These are phyloP conservation scores for Colletotrichum liaoningense DNA, from an alignment of 2,329 filamentous ascomycete species.

Conservation along the genomic window DNA sequence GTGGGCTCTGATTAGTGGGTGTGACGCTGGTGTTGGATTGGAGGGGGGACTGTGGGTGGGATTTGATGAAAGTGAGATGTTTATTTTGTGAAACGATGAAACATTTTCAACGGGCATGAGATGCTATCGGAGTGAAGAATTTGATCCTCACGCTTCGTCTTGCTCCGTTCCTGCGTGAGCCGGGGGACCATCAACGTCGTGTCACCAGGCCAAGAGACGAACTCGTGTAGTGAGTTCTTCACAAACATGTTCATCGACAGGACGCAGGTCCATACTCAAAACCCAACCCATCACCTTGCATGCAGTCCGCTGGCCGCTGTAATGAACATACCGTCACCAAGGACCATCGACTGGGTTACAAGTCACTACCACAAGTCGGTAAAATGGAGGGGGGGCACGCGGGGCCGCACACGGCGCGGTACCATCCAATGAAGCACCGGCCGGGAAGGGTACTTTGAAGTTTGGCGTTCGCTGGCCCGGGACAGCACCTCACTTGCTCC, in stretches of 20 bases:
- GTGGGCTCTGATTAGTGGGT: neutral
- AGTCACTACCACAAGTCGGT: neutral
- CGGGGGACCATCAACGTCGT: neutral
- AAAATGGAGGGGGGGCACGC: neutral
- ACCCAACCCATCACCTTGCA: neutral
- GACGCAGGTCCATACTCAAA: neutral
- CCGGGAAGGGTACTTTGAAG: neutral
- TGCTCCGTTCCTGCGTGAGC: no score
- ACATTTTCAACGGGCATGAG: neutral
- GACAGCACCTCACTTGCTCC: neutral
- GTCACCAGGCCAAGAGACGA: neutral
- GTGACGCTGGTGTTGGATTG: neutral
- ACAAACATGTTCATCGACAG: neutral
- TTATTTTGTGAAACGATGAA: slow-evolving; percentile 11
- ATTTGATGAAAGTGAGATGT: neutral
- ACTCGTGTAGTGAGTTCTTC: neutral
- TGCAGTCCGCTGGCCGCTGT: neutral
- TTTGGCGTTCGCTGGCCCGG: neutral
- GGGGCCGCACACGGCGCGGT: neutral
- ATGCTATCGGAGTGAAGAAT: neutral
- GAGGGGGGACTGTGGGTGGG: neutral
- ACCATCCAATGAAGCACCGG: neutral
- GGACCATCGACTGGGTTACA: slow-evolving; percentile 5
- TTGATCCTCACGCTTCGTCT: no score
- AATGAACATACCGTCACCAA: neutral